Evolutionary conservation across 305 asterid species (phyloP), one percentile per base, ranked within the genome.

Genomic region (Fraxinus dipetala): DNA sequence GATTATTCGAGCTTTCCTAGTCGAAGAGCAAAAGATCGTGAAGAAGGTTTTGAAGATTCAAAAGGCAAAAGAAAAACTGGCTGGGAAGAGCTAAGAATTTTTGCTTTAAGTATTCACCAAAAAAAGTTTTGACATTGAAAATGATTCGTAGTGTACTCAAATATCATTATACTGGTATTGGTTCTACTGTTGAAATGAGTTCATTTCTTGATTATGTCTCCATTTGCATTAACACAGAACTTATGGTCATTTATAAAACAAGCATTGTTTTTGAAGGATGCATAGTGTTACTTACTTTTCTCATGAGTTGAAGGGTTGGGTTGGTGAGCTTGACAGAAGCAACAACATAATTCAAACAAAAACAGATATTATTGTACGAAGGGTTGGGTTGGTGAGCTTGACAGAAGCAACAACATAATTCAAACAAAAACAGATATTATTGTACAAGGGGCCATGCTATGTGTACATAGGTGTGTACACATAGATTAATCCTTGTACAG

Each of bases 41-140:
- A 87, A 87, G 85, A 86, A 88, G 83, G 91, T 88, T 51, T 65
- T 88, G 89, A 88, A 88, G 89, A 84, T 84, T 36, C 91, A 88
- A 76, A 88, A 86, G 78, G 84, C 91, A 74, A 88, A 88, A 76
- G 88, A 86, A 86, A 88, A 86, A 38, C 73, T 77, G n/a, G 84
- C 86, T 22, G 80, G 86, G 0, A 88, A 83, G 85, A 81, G 82
- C 81, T 79, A 69, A 88, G 59, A 4, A 1, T 28, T 67, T 28
- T 67, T 18, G 6, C 28, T 20, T 59, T 1, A 2, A 51, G 63
- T 59, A 22, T 59, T 59, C 69, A 1, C 74, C 24, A 18, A 34
- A 8, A 78, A 83, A 83, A 2, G 5, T 83, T 83, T 83, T 83
- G 85, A 73, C 81, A 30, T 72, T 78, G 10, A n/a, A 59, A 59